phyloP scores from a whole-genome alignment of 1,284 basidiomycete species.

The Apiotrichum gracile region DNA sequence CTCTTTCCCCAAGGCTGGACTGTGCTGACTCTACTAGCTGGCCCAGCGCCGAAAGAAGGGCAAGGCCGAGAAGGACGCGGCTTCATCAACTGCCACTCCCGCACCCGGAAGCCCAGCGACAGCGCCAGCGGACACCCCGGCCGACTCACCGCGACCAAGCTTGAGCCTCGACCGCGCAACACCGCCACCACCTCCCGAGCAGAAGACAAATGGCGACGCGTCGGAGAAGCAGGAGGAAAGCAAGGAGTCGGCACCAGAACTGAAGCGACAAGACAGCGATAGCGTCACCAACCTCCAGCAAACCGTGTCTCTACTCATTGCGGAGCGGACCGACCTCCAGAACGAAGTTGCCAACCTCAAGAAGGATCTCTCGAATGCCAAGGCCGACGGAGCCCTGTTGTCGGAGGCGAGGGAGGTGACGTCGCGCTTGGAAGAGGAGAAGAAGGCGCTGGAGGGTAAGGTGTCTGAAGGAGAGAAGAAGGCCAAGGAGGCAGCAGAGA shows the following conservation, averaged over 20 bases:
- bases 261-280: constrained; percentile 6
- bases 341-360: constrained; percentile 24
- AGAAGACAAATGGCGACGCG: constrained; percentile 1
- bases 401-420: constrained; percentile 32
- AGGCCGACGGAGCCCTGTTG: constrained; percentile 30
- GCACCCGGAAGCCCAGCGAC: constrained; percentile 5
- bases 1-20: no score
- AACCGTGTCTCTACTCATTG: constrained; percentile 37
- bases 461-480: constrained; percentile 10
- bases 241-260: neutral
- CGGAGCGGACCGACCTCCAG: constrained; percentile 37
- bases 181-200: neutral
- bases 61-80: constrained; percentile 16
- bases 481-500: constrained; percentile 12
- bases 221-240: neutral
- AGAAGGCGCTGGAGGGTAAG: constrained; percentile 19
- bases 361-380: constrained; percentile 21
- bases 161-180: constrained; percentile 22
- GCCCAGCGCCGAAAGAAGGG: constrained; percentile 29
- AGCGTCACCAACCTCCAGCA: constrained; percentile 27
- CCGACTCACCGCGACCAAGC: constrained; percentile 26
- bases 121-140: constrained; percentile 3
- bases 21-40: constrained; percentile 17
- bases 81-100: constrained; percentile 4
- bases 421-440: constrained; percentile 31